Evolutionary conservation across 164 flowering plant genomes (phyloP), one percentile per base, ranked within the genome.

Genomic region (Platanus orientalis): DNA sequence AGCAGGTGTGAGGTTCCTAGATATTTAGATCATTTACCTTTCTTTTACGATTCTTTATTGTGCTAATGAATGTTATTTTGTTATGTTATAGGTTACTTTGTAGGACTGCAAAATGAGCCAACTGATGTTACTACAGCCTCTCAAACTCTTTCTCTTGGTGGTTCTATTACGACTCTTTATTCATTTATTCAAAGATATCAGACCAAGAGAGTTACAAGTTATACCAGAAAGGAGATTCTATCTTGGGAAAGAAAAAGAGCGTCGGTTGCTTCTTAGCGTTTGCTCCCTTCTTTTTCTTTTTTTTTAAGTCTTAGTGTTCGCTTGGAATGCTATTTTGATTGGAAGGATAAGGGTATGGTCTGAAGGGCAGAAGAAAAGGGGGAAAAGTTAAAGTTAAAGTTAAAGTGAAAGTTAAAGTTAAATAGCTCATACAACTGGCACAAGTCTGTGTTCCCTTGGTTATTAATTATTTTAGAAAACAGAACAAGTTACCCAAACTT

Each of bases 261-360:
- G 64, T 36, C 55, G 69, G 70, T 74, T 70, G 78, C 78, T 74
- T 63, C 74, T 29, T 6, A 20, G 24, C 36, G 42, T 70, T 62
- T 26, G 52, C 65, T n/a, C n/a, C n/a, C n/a, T n/a, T n/a, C n/a
- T n/a, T n/a, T n/a, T n/a, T n/a, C n/a, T n/a, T n/a, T n/a, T n/a
- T n/a, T n/a, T n/a, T n/a, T n/a, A n/a, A n/a, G n/a, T n/a, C n/a
- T n/a, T n/a, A n/a, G n/a, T n/a, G n/a, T n/a, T n/a, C n/a, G n/a
- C 67, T 67, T 40, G 62, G 39, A 34, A 34, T 34, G 39, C 5
- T 34, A 58, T 66, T n/a, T n/a, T n/a, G n/a, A n/a, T n/a, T n/a
- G n/a, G n/a, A n/a, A n/a, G n/a, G n/a, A n/a, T n/a, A n/a, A n/a
- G n/a, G n/a, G n/a, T n/a, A n/a, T n/a, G n/a, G n/a, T n/a, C n/a